Evolutionary conservation across 2,329 filamentous ascomycete genomes (phyloP).

Genomic region (Colletotrichum acutatum): DNA sequence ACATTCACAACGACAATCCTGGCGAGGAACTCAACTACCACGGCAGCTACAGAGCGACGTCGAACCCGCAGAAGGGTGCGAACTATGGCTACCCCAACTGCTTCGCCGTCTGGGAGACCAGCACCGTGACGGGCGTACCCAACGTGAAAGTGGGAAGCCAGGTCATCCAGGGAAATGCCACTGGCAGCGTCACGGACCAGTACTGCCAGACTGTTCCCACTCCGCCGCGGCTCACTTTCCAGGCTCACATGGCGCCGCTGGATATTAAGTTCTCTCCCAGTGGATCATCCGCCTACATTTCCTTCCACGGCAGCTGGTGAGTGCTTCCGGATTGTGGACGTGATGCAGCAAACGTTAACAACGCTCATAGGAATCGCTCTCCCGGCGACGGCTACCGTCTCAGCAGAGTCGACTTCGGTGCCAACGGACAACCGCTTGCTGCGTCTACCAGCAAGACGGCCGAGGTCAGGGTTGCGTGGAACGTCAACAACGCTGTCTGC

Average conservation of each 20-base stretch:
- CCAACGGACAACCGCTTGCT: conserved; percentile 47
- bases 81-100: conserved; percentile 51
- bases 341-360: not conserved
- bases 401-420: conserved; percentile 48
- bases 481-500: conserved; percentile 60
- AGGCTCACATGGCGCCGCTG: conserved; percentile 76
- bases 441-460: conserved; percentile 50
- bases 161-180: conserved; percentile 54
- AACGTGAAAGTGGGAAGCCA: conserved; percentile 59
- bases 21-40: conserved; percentile 81
- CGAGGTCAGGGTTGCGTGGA: conserved; percentile 60
- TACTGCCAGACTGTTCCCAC: conserved; percentile 53
- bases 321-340: conserved; percentile 34
- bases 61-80: conserved; percentile 48
- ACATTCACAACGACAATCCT: conserved; percentile 76
- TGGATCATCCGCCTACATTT: conserved; percentile 70
- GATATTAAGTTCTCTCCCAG: conserved; percentile 74
- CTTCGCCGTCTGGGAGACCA: conserved; percentile 69
- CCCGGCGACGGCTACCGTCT: conserved; percentile 52
- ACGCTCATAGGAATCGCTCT: conserved; percentile 43
- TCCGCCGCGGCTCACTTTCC: conserved; percentile 66
- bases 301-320: conserved; percentile 80
- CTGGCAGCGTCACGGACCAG: conserved; percentile 34
- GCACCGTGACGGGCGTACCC: conserved; percentile 53
- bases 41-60: conserved; percentile 60